Evolutionary conservation across 2,329 filamentous ascomycete species (phyloP), one percentile per base, ranked within the genome.

Genomic region (Endothia cerciana): DNA sequence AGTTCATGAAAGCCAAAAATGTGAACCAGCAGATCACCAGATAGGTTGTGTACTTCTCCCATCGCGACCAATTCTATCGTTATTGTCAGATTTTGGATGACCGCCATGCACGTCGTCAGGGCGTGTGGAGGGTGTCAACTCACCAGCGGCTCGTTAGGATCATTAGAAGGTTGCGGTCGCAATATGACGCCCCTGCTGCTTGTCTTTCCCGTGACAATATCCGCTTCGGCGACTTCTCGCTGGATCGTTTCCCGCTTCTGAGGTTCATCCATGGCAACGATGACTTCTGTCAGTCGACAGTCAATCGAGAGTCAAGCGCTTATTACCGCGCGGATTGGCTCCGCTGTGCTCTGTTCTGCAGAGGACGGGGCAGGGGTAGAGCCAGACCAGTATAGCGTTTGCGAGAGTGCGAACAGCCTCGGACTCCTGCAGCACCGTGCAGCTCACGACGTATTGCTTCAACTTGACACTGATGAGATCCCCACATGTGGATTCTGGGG

Each of bases 21-120:
- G 60, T 62, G 36, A 43, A 62, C 60, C 60, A 62, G 36, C 60
- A 62, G n/a, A 62, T 62, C n/a, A 53, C 25, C 47, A 62, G n/a
- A 25, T 62, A 62, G 5, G 60, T 62, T n/a, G 47, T 43, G 22
- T 62, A 55, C 25, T 62, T 62, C 8, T 55, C 47, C 60, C 47
- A 62, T 30, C 55, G 60, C 33, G 60, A 43, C 60, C 60, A 55
- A 13, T 62, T 62, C 60, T 62, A 36, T 30, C 19, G n/a, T 36
- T 4, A 10, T 17, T 4, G 28, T 60, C 28, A 49, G 30, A 17
- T 51, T 4, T 30, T 28, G 30, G 10, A n/a, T 25, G 15, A 51
- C 4, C 25, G 25, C 6, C n/a, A 19, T 38, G 59, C 17, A 38
- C 28, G 40, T 28, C 17, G 47, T 51, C 10, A 49, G 28, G 47